Evolutionary conservation across 108 stramenopile genomes (phyloP), one percentile per base, ranked within the genome.

Genomic region (Cylindrotheca fusiformis): DNA sequence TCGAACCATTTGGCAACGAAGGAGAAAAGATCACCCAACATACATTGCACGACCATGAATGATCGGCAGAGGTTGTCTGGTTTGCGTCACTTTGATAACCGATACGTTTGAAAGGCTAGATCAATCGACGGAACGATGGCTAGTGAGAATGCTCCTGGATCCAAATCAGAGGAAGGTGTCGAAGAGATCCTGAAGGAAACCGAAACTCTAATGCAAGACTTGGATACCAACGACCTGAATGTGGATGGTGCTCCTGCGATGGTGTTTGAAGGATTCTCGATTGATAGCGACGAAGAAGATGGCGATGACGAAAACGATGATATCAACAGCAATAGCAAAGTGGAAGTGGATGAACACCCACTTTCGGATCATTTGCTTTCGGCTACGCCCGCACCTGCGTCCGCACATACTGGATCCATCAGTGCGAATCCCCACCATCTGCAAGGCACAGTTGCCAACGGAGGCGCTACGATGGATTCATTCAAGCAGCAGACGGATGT

Each of bases 271-370:
- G 72, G 71, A 23, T 85, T 82, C 68, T 69, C 80, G 10, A 85
- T 85, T 55, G 84, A 85, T 58, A 79, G 77, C 22, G 84, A 84
- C 31, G 83, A 65, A 21, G 78, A 80, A 33, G 80, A 72, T 22
- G 76, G 70, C 12, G 46, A 52, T 4, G 20, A 6, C 3, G 45
- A 48, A 24, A 55, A 47, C 24, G 46, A 55, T 22, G 5, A 32
- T 60, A 19, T 52, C 59, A 24, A 44, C 69, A 24, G 32, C 54
- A 55, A 41, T 60, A 20, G 61, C 60, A 32, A 66, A 27, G 54
- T 17, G 22, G 14, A 17, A 8, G 12, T 60, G 10, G 26, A 60
- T 48, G 68, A 67, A 32, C 60, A 74, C 36, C 67, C 59, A 21
- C 58, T 60, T 12, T 59, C 68, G 32, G 67, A 76, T 23, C 24